A percentile compares a stretch with the other conserved stretches of the same genome.
Conservation (phyloP, 2,329 filamentous ascomycete species). For the Exophiala calicioides region DNA sequence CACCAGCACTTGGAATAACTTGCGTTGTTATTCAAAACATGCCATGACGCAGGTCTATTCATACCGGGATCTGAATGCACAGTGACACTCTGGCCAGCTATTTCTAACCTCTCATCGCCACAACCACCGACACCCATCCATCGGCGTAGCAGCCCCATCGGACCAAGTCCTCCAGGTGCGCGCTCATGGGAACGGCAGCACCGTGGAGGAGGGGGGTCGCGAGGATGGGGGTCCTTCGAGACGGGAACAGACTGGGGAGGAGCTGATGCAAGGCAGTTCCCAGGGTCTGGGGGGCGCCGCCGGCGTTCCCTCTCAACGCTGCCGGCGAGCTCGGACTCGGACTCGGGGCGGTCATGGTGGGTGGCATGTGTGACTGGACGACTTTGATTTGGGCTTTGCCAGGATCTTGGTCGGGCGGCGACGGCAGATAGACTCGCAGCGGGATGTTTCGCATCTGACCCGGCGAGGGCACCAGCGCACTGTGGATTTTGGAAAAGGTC, state of each 20-base stretch:
- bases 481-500: slow-evolving; percentile 73
- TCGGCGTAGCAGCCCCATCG: slow-evolving; percentile 83
- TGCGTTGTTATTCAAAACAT: too few relatives aligned
- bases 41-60: too few relatives aligned
- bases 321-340: slow-evolving; percentile 29
- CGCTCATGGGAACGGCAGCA: slow-evolving; percentile 74
- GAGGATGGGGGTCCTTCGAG: slow-evolving; percentile 77
- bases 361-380: slow-evolving; percentile 72
- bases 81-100: too few relatives aligned
- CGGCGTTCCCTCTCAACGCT: slow-evolving; percentile 29
- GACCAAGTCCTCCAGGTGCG: slow-evolving; percentile 80
- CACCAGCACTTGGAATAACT: too few relatives aligned
- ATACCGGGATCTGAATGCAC: neutral
- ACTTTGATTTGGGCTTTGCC: slow-evolving; percentile 63
- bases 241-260: slow-evolving; percentile 82
- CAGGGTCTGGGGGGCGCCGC: slow-evolving; percentile 60
- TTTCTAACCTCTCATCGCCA: slow-evolving; percentile 58
- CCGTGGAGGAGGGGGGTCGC: slow-evolving; percentile 86
- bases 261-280: slow-evolving; percentile 75
- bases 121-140: slow-evolving; percentile 83
- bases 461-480: slow-evolving; percentile 69
- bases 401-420: slow-evolving; percentile 53
- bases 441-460: slow-evolving; percentile 80
- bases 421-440: slow-evolving; percentile 80
- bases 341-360: slow-evolving; percentile 38